These are phyloP conservation scores for Rhizoctonia solani DNA, from an alignment of 1,284 basidiomycete species.

Conservation along the genomic window DNA sequence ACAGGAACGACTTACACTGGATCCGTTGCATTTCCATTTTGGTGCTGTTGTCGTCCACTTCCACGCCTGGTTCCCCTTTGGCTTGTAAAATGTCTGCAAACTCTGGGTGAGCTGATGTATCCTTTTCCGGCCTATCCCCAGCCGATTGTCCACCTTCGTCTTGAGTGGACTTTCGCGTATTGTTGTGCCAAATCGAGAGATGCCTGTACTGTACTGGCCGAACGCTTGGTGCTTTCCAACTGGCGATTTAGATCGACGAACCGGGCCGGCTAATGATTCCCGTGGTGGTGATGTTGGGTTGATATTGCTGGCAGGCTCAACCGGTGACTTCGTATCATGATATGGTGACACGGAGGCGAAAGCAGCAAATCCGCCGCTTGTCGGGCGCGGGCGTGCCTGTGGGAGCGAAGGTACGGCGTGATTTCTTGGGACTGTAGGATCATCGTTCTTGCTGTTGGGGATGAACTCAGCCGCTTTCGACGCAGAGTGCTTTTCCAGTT, in stretches of 20 bases:
- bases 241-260: slow-evolving; percentile 30
- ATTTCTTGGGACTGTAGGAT: too few species aligned
- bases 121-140: neutral
- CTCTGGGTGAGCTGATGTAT: neutral
- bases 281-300: neutral
- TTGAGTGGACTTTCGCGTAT: neutral
- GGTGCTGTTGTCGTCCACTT: neutral
- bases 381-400: too few species aligned
- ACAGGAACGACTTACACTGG: neutral
- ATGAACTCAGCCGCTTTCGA: too few species aligned
- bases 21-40: slow-evolving; percentile 10
- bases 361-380: slow-evolving; percentile 2
- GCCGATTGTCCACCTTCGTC: neutral
- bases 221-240: slow-evolving; percentile 32
- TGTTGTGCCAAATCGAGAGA: slow-evolving; percentile 14
- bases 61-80: neutral
- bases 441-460: too few species aligned
- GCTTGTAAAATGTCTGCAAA: slow-evolving; percentile 21
- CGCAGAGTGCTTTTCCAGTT: too few species aligned
- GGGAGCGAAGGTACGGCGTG: too few species aligned
- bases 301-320: neutral
- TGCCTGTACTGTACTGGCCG: slow-evolving; percentile 24
- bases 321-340: neutral
- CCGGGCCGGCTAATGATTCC: slow-evolving; percentile 13
- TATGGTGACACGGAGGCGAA: slow-evolving; percentile 5